Evolutionary conservation across 139 green algal genomes (phyloP).

Genomic region (Haematococcus sp.): DNA sequence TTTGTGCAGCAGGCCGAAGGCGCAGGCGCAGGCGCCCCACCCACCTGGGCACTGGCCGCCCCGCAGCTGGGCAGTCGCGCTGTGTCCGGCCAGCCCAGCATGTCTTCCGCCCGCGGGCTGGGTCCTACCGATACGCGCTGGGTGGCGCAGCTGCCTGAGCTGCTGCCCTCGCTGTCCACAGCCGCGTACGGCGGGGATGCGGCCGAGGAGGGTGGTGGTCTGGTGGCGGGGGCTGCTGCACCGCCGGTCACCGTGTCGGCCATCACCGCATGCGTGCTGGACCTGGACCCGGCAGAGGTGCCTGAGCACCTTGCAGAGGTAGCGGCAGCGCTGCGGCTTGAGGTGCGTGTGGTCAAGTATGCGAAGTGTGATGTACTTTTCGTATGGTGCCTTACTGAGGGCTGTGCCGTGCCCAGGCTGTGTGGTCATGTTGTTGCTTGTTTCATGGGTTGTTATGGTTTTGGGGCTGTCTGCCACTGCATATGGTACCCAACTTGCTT

Average conservation of each 20-base stretch:
- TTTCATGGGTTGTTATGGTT: too few species aligned
- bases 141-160: not conserved
- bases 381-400: not conserved
- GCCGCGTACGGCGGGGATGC: too few species aligned
- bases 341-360: slow-evolving; percentile 16
- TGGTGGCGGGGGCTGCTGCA: too few species aligned
- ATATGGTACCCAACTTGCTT: not conserved
- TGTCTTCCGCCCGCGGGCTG: too few species aligned
- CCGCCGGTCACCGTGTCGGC: not conserved
- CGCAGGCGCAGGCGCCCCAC: too few species aligned
- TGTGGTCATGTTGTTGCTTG: too few species aligned
- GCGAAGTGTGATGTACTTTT: not conserved
- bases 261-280: slow-evolving; percentile 15
- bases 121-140: not conserved
- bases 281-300: slow-evolving; percentile 21
- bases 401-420: not conserved
- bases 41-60: too few species aligned
- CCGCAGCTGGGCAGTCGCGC: too few species aligned
- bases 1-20: too few species aligned
- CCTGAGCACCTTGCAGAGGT: slow-evolving; percentile 28
- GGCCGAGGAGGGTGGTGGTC: too few species aligned
- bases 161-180: not conserved
- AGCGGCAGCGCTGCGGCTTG: slow-evolving; percentile 9
- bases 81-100: too few species aligned
- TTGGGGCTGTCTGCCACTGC: not conserved